phyloP scores from a whole-genome alignment of 768 basidiomycete genomes.

The Plicaturopsis crispa region DNA sequence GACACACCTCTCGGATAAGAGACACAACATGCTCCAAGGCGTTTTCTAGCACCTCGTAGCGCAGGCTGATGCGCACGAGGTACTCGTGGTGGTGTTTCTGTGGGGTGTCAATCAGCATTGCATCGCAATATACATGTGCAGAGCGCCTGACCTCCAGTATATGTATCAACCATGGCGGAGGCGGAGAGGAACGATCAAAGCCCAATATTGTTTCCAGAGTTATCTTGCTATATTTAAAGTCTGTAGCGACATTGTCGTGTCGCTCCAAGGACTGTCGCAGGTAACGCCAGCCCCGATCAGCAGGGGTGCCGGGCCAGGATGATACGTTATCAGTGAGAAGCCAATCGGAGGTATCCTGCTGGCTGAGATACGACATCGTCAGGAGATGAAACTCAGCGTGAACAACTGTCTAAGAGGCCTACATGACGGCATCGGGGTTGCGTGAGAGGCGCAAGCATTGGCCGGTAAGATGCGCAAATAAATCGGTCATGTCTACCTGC shows the following conservation, averaged over 20 bases:
- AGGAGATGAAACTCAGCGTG: slow-evolving; percentile 2
- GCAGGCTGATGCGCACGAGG: slow-evolving; percentile 71
- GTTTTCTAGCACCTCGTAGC: slow-evolving; percentile 71
- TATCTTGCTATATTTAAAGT: slow-evolving; percentile 71
- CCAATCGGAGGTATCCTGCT: slow-evolving; percentile 74
- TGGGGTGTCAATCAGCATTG: slow-evolving; percentile 4
- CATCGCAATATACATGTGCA: background rate
- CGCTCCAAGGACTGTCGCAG: slow-evolving; percentile 73
- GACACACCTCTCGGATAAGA: slow-evolving; percentile 60
- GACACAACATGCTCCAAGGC: slow-evolving; percentile 70
- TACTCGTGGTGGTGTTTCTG: slow-evolving; percentile 76
- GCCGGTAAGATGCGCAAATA: slow-evolving; percentile 70
- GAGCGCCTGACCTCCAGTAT: slow-evolving; percentile 57
- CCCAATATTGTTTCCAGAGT: slow-evolving; percentile 72
- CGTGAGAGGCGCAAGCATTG: slow-evolving; percentile 75
- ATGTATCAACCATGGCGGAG: slow-evolving; percentile 82
- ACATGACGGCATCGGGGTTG: slow-evolving; percentile 55
- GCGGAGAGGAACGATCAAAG: slow-evolving; percentile 45
- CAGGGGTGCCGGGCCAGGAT: slow-evolving; percentile 77
- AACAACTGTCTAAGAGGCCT: slow-evolving; percentile 18
- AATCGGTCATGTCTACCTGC: slow-evolving; percentile 78
- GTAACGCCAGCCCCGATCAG: slow-evolving; percentile 83
- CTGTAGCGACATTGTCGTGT: slow-evolving; percentile 65
- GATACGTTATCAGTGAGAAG: slow-evolving; percentile 72
- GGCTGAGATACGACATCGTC: slow-evolving; percentile 27